Base-by-base conservation (phyloP, 2,329 filamentous ascomycete genomes). In the Sphaerulina vaccinii region DNA sequence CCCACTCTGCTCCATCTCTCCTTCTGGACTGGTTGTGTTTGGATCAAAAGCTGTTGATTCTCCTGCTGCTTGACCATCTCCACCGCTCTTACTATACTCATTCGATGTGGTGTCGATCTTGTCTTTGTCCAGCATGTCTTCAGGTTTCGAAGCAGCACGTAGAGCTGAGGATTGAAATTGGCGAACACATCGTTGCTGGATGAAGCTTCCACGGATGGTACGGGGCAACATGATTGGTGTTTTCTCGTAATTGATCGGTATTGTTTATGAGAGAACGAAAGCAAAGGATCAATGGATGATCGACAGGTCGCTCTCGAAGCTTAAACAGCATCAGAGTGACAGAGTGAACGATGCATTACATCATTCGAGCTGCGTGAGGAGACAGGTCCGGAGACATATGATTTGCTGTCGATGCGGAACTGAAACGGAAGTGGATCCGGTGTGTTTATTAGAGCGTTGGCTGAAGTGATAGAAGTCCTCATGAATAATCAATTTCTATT, bases 61-160 rank as follows among this genome's bases (percentile, higher is more conserved):
- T 51, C 79, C 73, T 23, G 77, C 73, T 1, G 84, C 78, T 10
- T 73, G 71, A 37, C 84, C 73, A 59, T 84, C 88, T 0, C 81
- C 81, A 3, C 82, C 86, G 43, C 82, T 83, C 65, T 85, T 82
- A 51, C 82, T 81, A 70, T 85, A 82, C 66, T 95, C 88, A 48
- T 79, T 82, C 2, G 79, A 71, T 27, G 81, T 76, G 0, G 86
- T 83, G 52, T 86, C 81, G 27, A 95, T 77, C 2, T 77, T 77
- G 57, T 85, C 78, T 53, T 75, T 76, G 66, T 73, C 71, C 61
- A n/a, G n/a, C n/a, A n/a, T n/a, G n/a, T 74, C 68, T n/a, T 70
- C 56, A 53, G 75, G 71, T 57, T 77, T 77, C 38, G 65, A 63
- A n/a, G n/a, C 2, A 72, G 62, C 39, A 60, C 59, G 62, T 22